A percentile compares a stretch with the other conserved stretches of the same genome.
phyloP scores from a whole-genome alignment of 75 land plant genomes.

The Sequoiadendron giganteum region DNA sequence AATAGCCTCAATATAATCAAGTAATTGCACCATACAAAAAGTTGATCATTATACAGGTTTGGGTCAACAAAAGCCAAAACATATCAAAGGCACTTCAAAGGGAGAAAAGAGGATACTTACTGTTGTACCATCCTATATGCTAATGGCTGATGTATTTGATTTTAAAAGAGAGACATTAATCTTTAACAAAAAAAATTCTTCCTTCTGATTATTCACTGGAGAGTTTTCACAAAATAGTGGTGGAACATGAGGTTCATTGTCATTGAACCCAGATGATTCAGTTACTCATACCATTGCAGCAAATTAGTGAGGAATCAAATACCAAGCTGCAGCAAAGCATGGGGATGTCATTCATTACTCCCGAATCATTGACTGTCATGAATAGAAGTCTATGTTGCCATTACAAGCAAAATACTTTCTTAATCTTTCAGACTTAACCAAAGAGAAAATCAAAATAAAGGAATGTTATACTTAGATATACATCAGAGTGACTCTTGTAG shows the following conservation, averaged over 20 bases:
- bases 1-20: conserved; percentile 65
- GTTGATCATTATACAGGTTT: conserved; percentile 24
- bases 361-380: conserved; percentile 78
- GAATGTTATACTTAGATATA: no score
- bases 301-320: conserved; percentile 87
- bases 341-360: conserved; percentile 88
- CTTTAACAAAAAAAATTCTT: conserved; percentile 66
- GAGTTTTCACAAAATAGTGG: conserved; percentile 78
- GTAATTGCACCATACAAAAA: conserved; percentile 54
- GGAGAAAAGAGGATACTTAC: conserved; percentile 45
- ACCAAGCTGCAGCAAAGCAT: conserved; percentile 73
- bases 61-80: conserved; percentile 28
- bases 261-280: conserved; percentile 80
- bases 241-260: conserved; percentile 85
- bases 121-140: conserved; percentile 70
- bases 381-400: conserved; percentile 59
- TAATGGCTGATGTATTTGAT: conserved; percentile 66
- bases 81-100: conserved; percentile 24
- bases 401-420: conserved; percentile 86
- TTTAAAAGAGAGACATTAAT: conserved; percentile 60
- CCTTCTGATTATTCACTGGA: conserved; percentile 57
- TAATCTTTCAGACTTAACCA: conserved; percentile 63
- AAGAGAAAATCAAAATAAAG: conserved; percentile 55
- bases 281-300: conserved; percentile 87
- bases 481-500: no score